Conservation (phyloP, 495 filamentous ascomycete species). For the Rostrohypoxylon terebratum region DNA sequence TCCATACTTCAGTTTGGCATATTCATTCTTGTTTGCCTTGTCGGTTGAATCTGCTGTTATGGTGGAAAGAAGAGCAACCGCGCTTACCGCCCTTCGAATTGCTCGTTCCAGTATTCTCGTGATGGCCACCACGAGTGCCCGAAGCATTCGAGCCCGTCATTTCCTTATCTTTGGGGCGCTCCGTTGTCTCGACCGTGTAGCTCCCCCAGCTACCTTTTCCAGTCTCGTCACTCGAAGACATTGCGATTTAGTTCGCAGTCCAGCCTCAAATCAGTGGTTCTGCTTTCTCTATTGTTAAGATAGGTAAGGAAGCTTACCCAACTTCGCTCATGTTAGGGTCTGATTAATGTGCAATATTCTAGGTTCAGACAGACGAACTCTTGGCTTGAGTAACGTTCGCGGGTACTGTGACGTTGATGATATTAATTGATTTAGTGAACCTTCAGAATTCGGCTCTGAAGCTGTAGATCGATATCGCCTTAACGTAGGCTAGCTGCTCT, state of each 20-base stretch:
- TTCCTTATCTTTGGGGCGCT: constrained; percentile 9
- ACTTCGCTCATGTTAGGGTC: background rate
- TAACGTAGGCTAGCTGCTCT: background rate
- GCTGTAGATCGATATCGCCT: background rate
- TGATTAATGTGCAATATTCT: background rate
- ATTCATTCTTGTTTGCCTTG: background rate
- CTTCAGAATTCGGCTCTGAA: background rate
- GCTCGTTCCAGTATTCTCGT: constrained; percentile 23
- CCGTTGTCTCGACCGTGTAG: background rate
- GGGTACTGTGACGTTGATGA: background rate
- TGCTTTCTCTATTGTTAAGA: background rate
- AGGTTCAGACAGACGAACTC: background rate
- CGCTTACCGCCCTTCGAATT: constrained; percentile 20
- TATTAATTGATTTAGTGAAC: background rate
- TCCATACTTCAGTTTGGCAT: too few species aligned
- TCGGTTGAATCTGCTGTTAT: background rate
- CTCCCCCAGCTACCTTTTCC: background rate
- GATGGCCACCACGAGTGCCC: constrained; percentile 26
- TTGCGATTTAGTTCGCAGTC: background rate
- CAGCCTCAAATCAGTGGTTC: background rate
- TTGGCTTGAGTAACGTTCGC: background rate
- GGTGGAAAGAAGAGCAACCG: constrained; percentile 7
- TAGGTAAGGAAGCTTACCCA: background rate
- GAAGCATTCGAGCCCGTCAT: constrained; percentile 25
- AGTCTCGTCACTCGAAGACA: background rate